Base-by-base conservation (phyloP, 352 stramenopile genomes). In the Globisporangium middletonii region DNA sequence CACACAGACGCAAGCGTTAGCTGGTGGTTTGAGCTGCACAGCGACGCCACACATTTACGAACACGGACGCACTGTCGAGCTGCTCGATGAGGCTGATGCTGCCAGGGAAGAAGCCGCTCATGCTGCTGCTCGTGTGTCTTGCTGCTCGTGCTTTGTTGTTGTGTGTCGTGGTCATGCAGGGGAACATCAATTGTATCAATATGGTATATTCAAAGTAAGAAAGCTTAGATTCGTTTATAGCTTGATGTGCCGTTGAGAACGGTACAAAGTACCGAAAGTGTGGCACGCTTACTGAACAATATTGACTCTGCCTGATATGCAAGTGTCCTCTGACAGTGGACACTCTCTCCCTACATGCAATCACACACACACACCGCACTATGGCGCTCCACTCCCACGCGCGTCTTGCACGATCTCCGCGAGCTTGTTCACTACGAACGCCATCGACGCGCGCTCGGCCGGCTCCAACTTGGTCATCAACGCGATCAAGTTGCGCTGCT, bases 11-110 rank as follows among this genome's bases (percentile, higher is more conserved):
- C 44, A 50, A 27, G 8, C 33, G 19, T 50, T 13, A 35, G 42
- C 3, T 15, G 16, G 23, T 55, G 30, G 19, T 35, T 37, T 26
- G 35, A 55, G 2, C 59, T 8, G 2, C 3, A 33, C 13, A 45
- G 15, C 18, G 26, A 33, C 37, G 6, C 3, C 8, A 8, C 3
- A 50, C n/a, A n/a, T 19, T 38, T 19, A 18, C 4, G 2, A 19
- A 18, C 48, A 16, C 23, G 43, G 57, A 85, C 83, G 41, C 65
- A 93, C 83, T 89, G 71, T 93, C 83, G 52, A 93, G 69, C 63
- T 93, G 83, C 67, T 93, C 78, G 55, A 91, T 77, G 57, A 93
- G 78, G 60, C 80, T 91, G 68, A 81, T 83, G 69, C 75, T 90
- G 68, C 83, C 80, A n/a, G 83, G 79, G 50, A 91, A 85, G 60